phyloP scores from a whole-genome alignment of 2,329 filamentous ascomycete genomes.

The Camptophora hylomeconis region DNA sequence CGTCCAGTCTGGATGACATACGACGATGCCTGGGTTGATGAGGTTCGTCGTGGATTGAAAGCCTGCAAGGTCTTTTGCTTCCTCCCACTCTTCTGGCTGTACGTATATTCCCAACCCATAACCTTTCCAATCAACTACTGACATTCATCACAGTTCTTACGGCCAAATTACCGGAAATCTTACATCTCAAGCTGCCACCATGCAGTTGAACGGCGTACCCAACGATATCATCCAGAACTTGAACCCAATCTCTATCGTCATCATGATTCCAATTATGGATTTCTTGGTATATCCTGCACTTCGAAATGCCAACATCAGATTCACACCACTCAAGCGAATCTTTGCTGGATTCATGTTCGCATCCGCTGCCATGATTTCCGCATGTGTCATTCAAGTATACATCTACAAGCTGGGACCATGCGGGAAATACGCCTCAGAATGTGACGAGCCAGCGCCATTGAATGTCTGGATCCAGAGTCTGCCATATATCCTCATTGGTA shows the following conservation, averaged over 20 bases:
- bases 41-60: slow-evolving; percentile 56
- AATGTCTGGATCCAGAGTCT: slow-evolving; percentile 41
- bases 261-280: slow-evolving; percentile 43
- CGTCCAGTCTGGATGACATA: slow-evolving; percentile 67
- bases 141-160: slow-evolving; percentile 27
- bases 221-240: slow-evolving; percentile 45
- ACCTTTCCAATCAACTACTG: slow-evolving; percentile 6
- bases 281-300: slow-evolving; percentile 39
- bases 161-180: slow-evolving; percentile 44
- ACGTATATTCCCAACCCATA: slow-evolving; percentile 32
- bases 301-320: slow-evolving; percentile 33
- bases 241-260: slow-evolving; percentile 39
- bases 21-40: slow-evolving; percentile 72
- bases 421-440: slow-evolving; percentile 41
- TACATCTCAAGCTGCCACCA: slow-evolving; percentile 42
- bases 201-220: slow-evolving; percentile 39
- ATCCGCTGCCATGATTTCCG: slow-evolving; percentile 35
- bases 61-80: slow-evolving; percentile 58
- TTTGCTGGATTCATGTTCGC: slow-evolving; percentile 37
- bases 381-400: slow-evolving; percentile 36
- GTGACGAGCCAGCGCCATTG: slow-evolving; percentile 43
- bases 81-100: slow-evolving; percentile 45
- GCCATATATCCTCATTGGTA: slow-evolving; percentile 17
- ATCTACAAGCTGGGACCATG: slow-evolving; percentile 51
- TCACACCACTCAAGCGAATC: slow-evolving; percentile 43